phyloP scores from a whole-genome alignment of 805 yeast genomes.

The Cyberlindnera misumaiensis region DNA sequence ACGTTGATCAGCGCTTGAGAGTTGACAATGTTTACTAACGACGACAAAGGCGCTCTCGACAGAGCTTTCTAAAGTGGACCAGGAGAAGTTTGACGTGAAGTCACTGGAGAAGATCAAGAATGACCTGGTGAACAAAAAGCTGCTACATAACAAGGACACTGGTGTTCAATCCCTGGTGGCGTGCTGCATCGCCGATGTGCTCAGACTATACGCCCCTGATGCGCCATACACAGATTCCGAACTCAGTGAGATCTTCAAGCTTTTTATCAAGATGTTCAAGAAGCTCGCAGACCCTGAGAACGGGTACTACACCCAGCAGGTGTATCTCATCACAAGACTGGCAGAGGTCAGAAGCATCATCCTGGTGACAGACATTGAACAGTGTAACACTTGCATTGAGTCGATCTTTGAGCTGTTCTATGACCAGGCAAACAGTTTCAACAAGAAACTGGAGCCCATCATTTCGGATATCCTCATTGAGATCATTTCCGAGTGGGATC shows the following conservation, averaged over 20 bases:
- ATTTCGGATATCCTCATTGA: slow-evolving; percentile 70
- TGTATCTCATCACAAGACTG: slow-evolving; percentile 57
- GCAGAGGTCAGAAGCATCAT: slow-evolving; percentile 74
- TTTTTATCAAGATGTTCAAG: slow-evolving; percentile 58
- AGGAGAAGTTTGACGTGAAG: slow-evolving; percentile 44
- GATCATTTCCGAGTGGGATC: slow-evolving; percentile 62
- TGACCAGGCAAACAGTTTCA: slow-evolving; percentile 40
- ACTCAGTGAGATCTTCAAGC: slow-evolving; percentile 56
- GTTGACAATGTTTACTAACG: slow-evolving; percentile 7
- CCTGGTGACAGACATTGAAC: slow-evolving; percentile 67
- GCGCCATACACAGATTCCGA: slow-evolving; percentile 74
- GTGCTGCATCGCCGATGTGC: slow-evolving; percentile 68
- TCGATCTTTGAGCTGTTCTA: slow-evolving; percentile 58
- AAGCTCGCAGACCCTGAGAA: slow-evolving; percentile 48
- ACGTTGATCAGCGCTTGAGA: slow-evolving; percentile 11
- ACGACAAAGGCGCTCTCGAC: slow-evolving; percentile 40
- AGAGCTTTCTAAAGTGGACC: slow-evolving; percentile 58
- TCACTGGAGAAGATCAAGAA: slow-evolving; percentile 39
- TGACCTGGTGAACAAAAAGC: slow-evolving; percentile 51
- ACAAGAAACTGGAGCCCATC: slow-evolving; percentile 49
- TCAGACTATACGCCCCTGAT: slow-evolving; percentile 80
- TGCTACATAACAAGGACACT: slow-evolving; percentile 50
- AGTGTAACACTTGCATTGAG: slow-evolving; percentile 47
- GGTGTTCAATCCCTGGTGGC: slow-evolving; percentile 69
- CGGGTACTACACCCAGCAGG: slow-evolving; percentile 56